phyloP scores from a whole-genome alignment of 768 basidiomycete genomes.

The Lactarius sp. region DNA sequence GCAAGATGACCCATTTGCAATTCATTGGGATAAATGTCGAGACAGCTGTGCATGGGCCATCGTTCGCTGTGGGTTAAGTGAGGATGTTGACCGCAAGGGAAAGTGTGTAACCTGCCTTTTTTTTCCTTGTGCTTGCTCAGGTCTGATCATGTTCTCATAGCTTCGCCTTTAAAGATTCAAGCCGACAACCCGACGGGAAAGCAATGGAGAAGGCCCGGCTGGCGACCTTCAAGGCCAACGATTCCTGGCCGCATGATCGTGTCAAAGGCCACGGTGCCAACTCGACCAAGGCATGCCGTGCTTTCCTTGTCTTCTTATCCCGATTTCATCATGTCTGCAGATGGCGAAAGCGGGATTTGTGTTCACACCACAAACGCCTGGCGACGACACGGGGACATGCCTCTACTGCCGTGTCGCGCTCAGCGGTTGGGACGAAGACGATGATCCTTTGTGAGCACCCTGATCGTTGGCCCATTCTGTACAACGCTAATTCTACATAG shows the following conservation, averaged over 20 bases:
- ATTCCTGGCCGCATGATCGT: slow-evolving; percentile 67
- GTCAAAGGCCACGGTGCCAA: slow-evolving; percentile 59
- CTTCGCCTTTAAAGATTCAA: slow-evolving; percentile 52
- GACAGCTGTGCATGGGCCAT: slow-evolving; percentile 75
- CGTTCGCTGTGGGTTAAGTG: slow-evolving; percentile 62
- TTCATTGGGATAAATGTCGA: slow-evolving; percentile 71
- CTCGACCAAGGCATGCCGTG: slow-evolving; percentile 55
- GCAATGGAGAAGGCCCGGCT: slow-evolving; percentile 68
- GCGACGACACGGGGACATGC: slow-evolving; percentile 80
- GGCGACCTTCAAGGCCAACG: slow-evolving; percentile 52
- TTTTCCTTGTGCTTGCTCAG: background rate
- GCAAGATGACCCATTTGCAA: slow-evolving; percentile 78
- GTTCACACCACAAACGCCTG: slow-evolving; percentile 59
- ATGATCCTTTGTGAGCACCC: slow-evolving; percentile 77
- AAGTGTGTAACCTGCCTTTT: slow-evolving; percentile 39
- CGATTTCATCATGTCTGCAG: slow-evolving; percentile 37
- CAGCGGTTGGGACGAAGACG: slow-evolving; percentile 81
- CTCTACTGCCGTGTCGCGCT: slow-evolving; percentile 77
- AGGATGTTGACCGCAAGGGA: slow-evolving; percentile 53
- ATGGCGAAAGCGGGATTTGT: slow-evolving; percentile 90
- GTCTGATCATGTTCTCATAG: slow-evolving; percentile 34
- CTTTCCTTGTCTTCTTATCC: background rate
- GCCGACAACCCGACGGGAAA: slow-evolving; percentile 61
- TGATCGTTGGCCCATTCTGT: slow-evolving; percentile 1
- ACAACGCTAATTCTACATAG: slow-evolving; percentile 35